phyloP scores from a whole-genome alignment of 2,329 filamentous ascomycete genomes.

The Colletotrichum sp. region DNA sequence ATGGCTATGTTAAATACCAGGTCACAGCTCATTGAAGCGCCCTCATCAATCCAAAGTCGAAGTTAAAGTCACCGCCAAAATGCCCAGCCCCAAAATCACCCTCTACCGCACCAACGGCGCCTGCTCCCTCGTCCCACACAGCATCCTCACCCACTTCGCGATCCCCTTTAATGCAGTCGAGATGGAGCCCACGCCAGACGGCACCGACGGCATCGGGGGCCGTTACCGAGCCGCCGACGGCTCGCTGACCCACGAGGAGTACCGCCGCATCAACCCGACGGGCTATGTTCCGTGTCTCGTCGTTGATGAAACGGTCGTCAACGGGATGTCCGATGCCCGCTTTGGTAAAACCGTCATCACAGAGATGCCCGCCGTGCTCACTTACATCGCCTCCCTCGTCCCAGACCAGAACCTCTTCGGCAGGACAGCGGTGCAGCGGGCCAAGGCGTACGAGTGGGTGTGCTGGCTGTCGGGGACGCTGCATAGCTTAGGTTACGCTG shows the following conservation, averaged over 20 bases:
- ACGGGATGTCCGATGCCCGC: too few relatives aligned
- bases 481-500: conserved; percentile 32
- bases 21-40: too few relatives aligned
- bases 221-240: conserved; percentile 31
- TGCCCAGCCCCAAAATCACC: conserved; percentile 23
- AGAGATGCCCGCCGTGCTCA: conserved; percentile 32
- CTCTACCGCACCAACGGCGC: conserved; percentile 34
- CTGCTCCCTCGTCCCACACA: conserved; percentile 33
- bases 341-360: conserved; percentile 19
- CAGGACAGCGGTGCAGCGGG: conserved; percentile 16
- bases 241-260: conserved; percentile 32
- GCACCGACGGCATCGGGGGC: not conserved
- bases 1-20: too few relatives aligned
- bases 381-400: conserved; percentile 32
- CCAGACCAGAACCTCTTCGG: conserved; percentile 27
- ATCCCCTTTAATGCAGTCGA: conserved; percentile 28
- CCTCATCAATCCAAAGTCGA: too few relatives aligned
- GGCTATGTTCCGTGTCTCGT: conserved; percentile 36
- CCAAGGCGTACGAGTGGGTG: conserved; percentile 36
- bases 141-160: conserved; percentile 33
- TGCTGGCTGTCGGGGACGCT: conserved; percentile 35
- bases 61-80: not conserved
- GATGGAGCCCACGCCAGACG: conserved; percentile 16
- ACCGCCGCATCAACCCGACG: conserved; percentile 31
- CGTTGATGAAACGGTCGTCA: conserved; percentile 12